Percentiles rank a stretch among this genome's conserved stretches.
These are phyloP conservation scores for Ustilago tritici DNA, from an alignment of 1,284 basidiomycete genomes.

Conservation along the genomic window DNA sequence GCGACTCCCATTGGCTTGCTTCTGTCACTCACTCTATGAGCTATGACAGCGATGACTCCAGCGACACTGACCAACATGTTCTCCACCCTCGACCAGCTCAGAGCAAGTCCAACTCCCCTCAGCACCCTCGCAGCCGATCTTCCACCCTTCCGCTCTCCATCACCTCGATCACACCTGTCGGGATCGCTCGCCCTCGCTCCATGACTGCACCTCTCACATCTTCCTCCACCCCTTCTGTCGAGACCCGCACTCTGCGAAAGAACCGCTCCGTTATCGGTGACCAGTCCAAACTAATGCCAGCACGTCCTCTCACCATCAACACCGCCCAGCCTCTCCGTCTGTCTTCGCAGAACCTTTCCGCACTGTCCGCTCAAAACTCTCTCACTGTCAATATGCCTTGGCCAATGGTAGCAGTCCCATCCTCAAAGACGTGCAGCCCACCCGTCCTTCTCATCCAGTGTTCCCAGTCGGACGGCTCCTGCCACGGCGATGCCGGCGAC, in stretches of 20 bases:
- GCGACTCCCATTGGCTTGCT: conserved; percentile 42
- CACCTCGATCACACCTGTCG: conserved; percentile 9
- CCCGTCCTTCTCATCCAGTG: conserved; percentile 42
- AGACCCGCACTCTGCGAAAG: conserved; percentile 21
- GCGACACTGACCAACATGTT: conserved; percentile 37
- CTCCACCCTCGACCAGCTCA: not conserved
- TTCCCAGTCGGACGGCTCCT: conserved; percentile 60
- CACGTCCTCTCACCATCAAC: conserved; percentile 53
- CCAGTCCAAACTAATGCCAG: conserved; percentile 34
- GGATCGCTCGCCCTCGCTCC: conserved; percentile 32
- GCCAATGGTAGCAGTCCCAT: conserved; percentile 18
- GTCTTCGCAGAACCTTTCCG: conserved; percentile 25
- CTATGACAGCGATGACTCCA: conserved; percentile 41
- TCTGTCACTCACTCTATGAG: conserved; percentile 26
- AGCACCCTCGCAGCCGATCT: conserved; percentile 22
- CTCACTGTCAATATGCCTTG: conserved; percentile 12
- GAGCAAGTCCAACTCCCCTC: conserved; percentile 4
- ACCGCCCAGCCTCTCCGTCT: conserved; percentile 51
- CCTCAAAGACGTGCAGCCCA: conserved; percentile 23
- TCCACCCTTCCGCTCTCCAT: conserved; percentile 29
- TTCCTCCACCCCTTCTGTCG: conserved; percentile 6
- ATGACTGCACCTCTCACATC: conserved; percentile 27
- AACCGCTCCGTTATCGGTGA: conserved; percentile 24
- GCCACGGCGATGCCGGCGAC: conserved; percentile 61
- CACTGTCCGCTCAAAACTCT: conserved; percentile 12